Percentiles rank a stretch among this genome's conserved stretches.
Conservation (phyloP, 257 asterid genomes). For the Solanum piurae region DNA sequence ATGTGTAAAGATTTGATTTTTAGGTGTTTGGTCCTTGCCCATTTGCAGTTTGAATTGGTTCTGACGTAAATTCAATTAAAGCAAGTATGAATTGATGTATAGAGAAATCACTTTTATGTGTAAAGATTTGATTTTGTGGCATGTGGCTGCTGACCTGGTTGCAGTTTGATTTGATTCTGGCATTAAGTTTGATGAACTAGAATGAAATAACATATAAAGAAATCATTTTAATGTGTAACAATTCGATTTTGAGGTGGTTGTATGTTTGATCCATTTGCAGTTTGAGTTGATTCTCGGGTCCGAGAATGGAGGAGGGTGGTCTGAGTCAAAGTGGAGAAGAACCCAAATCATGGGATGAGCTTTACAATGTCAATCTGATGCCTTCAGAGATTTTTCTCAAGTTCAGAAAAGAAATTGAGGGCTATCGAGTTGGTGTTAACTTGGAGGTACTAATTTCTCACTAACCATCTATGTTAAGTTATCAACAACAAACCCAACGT, state of each 20-base stretch:
- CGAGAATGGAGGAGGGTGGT: constrained; percentile 42
- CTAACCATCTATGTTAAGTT: background rate
- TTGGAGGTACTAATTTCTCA: constrained; percentile 51
- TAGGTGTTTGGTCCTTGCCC: background rate
- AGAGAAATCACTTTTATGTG: background rate
- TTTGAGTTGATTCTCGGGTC: background rate
- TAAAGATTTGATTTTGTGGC: background rate
- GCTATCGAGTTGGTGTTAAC: constrained; percentile 75
- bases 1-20: background rate
- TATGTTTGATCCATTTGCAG: background rate
- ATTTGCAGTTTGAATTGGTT: background rate
- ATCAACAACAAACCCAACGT: background rate
- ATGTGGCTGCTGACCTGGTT: background rate
- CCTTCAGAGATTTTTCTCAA: constrained; percentile 78
- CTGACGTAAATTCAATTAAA: no score
- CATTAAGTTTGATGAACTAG: background rate
- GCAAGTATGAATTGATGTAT: background rate
- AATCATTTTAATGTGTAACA: background rate
- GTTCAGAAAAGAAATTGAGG: constrained; percentile 71
- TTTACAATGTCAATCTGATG: constrained; percentile 75
- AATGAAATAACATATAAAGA: background rate
- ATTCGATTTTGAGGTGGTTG: background rate
- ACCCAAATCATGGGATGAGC: constrained; percentile 76
- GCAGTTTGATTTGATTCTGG: background rate
- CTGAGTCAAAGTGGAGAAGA: constrained; percentile 56